Percentiles rank a stretch among this genome's conserved stretches.
phyloP scores from a whole-genome alignment of 768 basidiomycete species.

The Calocybe indica region DNA sequence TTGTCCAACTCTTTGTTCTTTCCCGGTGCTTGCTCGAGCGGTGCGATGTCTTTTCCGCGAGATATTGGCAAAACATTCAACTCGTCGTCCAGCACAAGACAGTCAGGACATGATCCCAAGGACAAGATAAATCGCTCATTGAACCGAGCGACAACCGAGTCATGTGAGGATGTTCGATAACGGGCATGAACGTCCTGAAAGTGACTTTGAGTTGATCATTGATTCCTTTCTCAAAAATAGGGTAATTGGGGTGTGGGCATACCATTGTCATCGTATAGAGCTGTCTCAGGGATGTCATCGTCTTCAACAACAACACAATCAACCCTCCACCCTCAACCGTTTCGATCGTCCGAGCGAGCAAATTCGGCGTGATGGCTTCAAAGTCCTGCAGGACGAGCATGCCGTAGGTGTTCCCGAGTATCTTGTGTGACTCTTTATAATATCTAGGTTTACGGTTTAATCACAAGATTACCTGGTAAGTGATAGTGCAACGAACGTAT shows the following conservation, averaged over 20 bases:
- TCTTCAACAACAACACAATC: conserved; percentile 86
- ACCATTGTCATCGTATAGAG: conserved; percentile 89
- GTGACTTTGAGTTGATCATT: too few species aligned
- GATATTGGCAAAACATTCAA: conserved; percentile 96
- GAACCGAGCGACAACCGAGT: conserved; percentile 87
- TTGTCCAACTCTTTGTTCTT: conserved; percentile 38
- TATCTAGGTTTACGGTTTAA: conserved; percentile 45
- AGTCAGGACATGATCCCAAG: conserved; percentile 87
- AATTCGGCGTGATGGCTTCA: conserved; percentile 95
- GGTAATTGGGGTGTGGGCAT: conserved; percentile 1
- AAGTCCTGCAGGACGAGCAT: conserved; percentile 98
- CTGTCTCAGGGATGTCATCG: conserved; percentile 89
- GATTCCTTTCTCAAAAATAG: too few species aligned
- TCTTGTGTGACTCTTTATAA: conserved; percentile 96
- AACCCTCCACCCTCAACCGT: conserved; percentile 95
- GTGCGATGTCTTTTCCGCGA: conserved; percentile 85
- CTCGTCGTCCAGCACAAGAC: conserved; percentile 94
- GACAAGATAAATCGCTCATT: conserved; percentile 99
- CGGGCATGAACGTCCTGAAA: conserved; percentile 91
- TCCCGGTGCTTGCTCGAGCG: conserved; percentile 41
- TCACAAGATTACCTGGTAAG: background rate
- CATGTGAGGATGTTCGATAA: conserved; percentile 89
- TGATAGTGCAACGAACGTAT: conserved; percentile 49
- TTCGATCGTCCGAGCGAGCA: conserved; percentile 94
- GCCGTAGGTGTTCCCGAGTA: conserved; percentile 95